These are phyloP conservation scores for Plectosphaerella plurivora DNA, from an alignment of 2,329 filamentous ascomycete species.

Conservation along the genomic window DNA sequence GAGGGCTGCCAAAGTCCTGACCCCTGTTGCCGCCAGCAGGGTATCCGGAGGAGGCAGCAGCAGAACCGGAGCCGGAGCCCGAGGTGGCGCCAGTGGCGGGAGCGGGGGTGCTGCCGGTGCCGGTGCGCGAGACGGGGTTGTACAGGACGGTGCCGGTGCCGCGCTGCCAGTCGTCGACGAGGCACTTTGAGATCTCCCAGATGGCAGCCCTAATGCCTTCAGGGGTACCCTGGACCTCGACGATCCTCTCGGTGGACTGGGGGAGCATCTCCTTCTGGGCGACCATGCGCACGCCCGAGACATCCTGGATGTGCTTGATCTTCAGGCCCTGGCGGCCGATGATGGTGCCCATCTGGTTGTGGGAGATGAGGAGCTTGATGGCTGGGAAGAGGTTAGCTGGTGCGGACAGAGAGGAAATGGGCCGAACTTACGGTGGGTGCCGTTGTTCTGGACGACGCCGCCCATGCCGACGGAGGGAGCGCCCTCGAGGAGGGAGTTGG, in stretches of 20 bases:
- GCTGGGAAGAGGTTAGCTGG: slow-evolving; percentile 48
- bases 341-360: slow-evolving; percentile 99
- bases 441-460: slow-evolving; percentile 78
- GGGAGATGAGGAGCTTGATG: slow-evolving; percentile 95
- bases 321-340: slow-evolving; percentile 95
- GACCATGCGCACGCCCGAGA: slow-evolving; percentile 96
- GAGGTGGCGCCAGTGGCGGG: slow-evolving; percentile 17
- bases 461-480: slow-evolving; percentile 96
- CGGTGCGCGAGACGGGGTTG: slow-evolving; percentile 90
- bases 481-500: slow-evolving; percentile 85
- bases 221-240: slow-evolving; percentile 92
- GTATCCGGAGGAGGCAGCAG: slow-evolving; percentile 26
- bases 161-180: slow-evolving; percentile 96
- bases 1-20: slow-evolving; percentile 55
- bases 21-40: slow-evolving; percentile 34
- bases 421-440: slow-evolving; percentile 80
- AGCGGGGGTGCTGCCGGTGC: slow-evolving; percentile 50
- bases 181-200: slow-evolving; percentile 98
- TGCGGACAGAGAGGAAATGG: background rate
- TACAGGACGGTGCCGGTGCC: slow-evolving; percentile 96
- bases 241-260: slow-evolving; percentile 95
- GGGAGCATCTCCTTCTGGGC: slow-evolving; percentile 99
- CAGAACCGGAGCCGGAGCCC: slow-evolving; percentile 33
- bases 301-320: slow-evolving; percentile 99
- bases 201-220: slow-evolving; percentile 93